A percentile compares a stretch with the other conserved stretches of the same genome.
phyloP scores from a whole-genome alignment of 805 yeast genomes.

The Kregervanrija delftensis region DNA sequence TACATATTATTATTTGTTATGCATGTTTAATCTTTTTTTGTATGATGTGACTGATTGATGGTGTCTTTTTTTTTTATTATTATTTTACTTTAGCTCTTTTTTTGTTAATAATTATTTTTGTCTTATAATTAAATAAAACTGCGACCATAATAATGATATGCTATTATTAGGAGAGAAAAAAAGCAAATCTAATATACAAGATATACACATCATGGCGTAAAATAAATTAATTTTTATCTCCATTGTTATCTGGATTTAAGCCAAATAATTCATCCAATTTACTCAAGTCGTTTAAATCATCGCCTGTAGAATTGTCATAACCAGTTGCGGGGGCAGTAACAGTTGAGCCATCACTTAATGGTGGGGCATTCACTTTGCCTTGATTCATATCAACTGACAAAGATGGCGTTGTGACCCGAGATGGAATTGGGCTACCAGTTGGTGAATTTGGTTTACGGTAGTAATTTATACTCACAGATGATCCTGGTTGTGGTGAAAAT shows the following conservation, averaged over 20 bases:
- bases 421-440: too few species aligned
- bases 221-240: not conserved
- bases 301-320: not conserved
- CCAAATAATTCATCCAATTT: conserved; percentile 10
- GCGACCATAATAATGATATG: too few species aligned
- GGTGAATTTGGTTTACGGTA: too few species aligned
- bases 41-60: not conserved
- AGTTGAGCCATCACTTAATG: too few species aligned
- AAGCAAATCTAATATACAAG: not conserved
- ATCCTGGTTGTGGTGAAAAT: conserved; percentile 24
- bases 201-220: not conserved
- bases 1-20: conserved; percentile 1
- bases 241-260: not conserved
- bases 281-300: conserved; percentile 6
- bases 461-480: not conserved
- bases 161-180: not conserved
- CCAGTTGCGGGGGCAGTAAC: too few species aligned
- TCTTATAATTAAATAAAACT: not conserved
- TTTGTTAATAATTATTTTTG: not conserved
- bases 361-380: too few species aligned
- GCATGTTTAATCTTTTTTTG: too few species aligned
- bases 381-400: too few species aligned
- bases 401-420: too few species aligned
- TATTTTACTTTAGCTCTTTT: not conserved
- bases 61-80: not conserved